Conservation (phyloP, 1,284 basidiomycete genomes). For the Rhizopogon hawkerae region DNA sequence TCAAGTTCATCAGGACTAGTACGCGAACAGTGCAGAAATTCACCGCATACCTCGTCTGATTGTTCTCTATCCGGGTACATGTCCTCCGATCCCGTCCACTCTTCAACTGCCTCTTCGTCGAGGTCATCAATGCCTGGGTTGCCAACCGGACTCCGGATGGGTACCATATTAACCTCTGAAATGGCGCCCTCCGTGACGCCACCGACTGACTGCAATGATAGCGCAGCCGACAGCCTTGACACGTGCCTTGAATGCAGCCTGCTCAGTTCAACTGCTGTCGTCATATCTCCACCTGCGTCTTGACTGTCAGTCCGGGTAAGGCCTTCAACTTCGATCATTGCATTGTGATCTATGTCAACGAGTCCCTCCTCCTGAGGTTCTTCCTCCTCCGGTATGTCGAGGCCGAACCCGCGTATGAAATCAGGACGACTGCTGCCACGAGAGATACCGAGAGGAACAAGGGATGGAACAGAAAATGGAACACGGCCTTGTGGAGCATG, state of each 20-base stretch:
- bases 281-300: conserved; percentile 25
- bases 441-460: conserved; percentile 38
- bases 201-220: conserved; percentile 58
- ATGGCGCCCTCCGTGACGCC: conserved; percentile 30
- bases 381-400: conserved; percentile 65
- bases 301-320: conserved; percentile 14
- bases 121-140: conserved; percentile 30
- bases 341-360: conserved; percentile 22
- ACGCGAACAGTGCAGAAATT: conserved; percentile 5
- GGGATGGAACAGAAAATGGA: conserved; percentile 38
- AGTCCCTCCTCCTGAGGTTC: conserved; percentile 36
- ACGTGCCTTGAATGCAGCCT: conserved; percentile 59
- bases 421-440: conserved; percentile 55
- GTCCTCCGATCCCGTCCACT: conserved; percentile 79
- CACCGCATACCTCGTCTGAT: conserved; percentile 49
- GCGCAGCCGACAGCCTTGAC: conserved; percentile 56
- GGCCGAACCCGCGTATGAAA: conserved; percentile 66
- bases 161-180: conserved; percentile 22
- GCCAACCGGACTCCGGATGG: conserved; percentile 23
- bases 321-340: conserved; percentile 20
- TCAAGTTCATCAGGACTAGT: conserved; percentile 9
- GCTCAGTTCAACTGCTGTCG: conserved; percentile 42
- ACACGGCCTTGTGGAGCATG: conserved; percentile 55
- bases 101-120: conserved; percentile 47
- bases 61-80: conserved; percentile 35